These are phyloP conservation scores for Larix kaempferi DNA, from an alignment of 75 land plant species.

Conservation along the genomic window DNA sequence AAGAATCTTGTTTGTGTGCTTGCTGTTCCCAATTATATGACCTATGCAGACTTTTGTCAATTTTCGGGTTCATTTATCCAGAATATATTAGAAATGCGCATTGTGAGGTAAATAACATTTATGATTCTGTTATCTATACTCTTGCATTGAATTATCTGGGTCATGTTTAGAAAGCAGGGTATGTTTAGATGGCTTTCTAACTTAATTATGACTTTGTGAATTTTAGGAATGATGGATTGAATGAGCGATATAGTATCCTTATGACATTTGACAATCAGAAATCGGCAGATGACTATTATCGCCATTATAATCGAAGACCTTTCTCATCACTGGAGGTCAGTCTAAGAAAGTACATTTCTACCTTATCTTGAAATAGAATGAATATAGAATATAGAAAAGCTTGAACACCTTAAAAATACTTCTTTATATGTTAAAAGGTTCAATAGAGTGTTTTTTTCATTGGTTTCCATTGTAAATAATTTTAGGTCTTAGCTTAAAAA, in stretches of 20 bases:
- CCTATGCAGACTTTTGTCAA: conserved; percentile 93
- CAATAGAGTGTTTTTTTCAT: not conserved
- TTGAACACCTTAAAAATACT: not conserved
- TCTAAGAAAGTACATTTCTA: conserved; percentile 8
- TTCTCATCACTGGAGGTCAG: conserved; percentile 95
- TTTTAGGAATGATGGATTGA: conserved; percentile 77
- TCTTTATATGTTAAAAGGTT: not conserved
- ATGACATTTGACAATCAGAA: conserved; percentile 74
- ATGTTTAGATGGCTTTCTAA: not conserved
- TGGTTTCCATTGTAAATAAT: not conserved
- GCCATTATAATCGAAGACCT: conserved; percentile 66
- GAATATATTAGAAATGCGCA: conserved; percentile 83
- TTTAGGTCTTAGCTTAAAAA: not conserved
- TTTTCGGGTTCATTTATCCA: conserved; percentile 85
- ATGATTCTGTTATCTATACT: not conserved
- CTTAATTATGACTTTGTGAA: conserved; percentile 1
- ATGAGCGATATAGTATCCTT: conserved; percentile 80
- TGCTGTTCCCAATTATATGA: conserved; percentile 95
- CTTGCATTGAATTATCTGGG: not conserved
- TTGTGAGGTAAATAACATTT: conserved; percentile 64
- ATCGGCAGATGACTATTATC: conserved; percentile 77
- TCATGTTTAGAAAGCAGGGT: not conserved
- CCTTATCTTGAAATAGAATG: not conserved
- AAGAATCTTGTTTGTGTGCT: conserved; percentile 84
- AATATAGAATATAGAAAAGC: not conserved